phyloP scores from a whole-genome alignment of 768 basidiomycete species.

The Trametes cinnabarina region DNA sequence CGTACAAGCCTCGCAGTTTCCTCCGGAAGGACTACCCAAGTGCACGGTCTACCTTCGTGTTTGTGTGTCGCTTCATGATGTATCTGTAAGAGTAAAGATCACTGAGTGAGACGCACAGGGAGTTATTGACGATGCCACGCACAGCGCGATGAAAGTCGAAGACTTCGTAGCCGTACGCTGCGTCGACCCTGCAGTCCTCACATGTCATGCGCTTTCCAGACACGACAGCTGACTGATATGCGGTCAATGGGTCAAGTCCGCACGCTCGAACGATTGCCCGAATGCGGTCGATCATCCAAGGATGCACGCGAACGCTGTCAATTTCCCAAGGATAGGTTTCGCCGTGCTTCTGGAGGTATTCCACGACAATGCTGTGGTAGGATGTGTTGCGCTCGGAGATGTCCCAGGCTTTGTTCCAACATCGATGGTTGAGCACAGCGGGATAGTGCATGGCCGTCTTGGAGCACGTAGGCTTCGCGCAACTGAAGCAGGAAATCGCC shows the following conservation, averaged over 20 bases:
- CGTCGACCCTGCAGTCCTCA: not conserved
- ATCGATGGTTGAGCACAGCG: slow-evolving; percentile 4
- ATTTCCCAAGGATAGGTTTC: no score
- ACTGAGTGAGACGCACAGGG: no score
- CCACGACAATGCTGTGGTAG: not conserved
- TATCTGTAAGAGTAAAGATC: no score
- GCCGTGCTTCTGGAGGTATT: not conserved
- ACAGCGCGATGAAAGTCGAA: slow-evolving; percentile 8
- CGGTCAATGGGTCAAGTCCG: slow-evolving; percentile 2
- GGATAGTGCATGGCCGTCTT: slow-evolving; percentile 7
- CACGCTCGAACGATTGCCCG: not conserved
- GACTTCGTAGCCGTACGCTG: not conserved
- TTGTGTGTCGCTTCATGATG: not conserved
- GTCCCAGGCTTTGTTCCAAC: not conserved
- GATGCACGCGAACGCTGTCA: not conserved
- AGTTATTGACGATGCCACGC: no score
- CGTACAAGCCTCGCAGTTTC: not conserved
- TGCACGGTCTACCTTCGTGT: not conserved
- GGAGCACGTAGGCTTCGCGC: not conserved
- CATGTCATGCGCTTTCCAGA: slow-evolving; percentile 1
- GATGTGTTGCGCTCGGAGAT: not conserved
- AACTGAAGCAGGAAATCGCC: not conserved
- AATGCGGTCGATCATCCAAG: not conserved
- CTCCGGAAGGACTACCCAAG: not conserved
- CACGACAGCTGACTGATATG: not conserved